Evolutionary conservation across 1,284 basidiomycete species (phyloP).

Genomic region (Ceratobasidium sp.): DNA sequence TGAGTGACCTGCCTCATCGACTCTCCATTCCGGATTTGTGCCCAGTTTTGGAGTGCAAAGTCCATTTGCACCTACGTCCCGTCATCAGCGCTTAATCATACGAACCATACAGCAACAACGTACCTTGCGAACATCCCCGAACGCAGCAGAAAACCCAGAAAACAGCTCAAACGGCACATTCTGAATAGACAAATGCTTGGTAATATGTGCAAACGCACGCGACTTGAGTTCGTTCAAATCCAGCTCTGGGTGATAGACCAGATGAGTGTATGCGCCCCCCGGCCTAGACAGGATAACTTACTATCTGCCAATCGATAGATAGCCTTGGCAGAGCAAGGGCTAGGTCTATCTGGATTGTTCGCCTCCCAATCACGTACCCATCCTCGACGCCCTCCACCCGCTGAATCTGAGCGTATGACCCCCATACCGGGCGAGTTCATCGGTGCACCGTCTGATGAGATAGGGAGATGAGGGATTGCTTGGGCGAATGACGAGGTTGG

Average conservation of each 20-base stretch:
- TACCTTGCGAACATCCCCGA: constrained; percentile 86
- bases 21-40: constrained; percentile 81
- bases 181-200: constrained; percentile 78
- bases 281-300: constrained; percentile 58
- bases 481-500: constrained; percentile 64
- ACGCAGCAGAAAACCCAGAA: constrained; percentile 84
- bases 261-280: constrained; percentile 11
- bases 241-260: constrained; percentile 65
- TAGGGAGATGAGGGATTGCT: constrained; percentile 46
- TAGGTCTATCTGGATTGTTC: constrained; percentile 71
- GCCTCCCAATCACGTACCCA: constrained; percentile 78
- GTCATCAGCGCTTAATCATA: background rate
- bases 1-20: constrained; percentile 88
- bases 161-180: constrained; percentile 92
- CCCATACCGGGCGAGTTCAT: constrained; percentile 39
- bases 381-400: constrained; percentile 61
- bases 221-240: constrained; percentile 77
- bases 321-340: constrained; percentile 90
- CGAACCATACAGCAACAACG: constrained; percentile 32
- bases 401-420: constrained; percentile 5
- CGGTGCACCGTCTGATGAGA: constrained; percentile 50
- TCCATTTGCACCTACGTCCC: constrained; percentile 74
- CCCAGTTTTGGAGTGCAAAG: constrained; percentile 86
- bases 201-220: constrained; percentile 82
- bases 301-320: constrained; percentile 90